Conservation (phyloP, 2,329 filamentous ascomycete species). For the Phyllosticta ampelicida region DNA sequence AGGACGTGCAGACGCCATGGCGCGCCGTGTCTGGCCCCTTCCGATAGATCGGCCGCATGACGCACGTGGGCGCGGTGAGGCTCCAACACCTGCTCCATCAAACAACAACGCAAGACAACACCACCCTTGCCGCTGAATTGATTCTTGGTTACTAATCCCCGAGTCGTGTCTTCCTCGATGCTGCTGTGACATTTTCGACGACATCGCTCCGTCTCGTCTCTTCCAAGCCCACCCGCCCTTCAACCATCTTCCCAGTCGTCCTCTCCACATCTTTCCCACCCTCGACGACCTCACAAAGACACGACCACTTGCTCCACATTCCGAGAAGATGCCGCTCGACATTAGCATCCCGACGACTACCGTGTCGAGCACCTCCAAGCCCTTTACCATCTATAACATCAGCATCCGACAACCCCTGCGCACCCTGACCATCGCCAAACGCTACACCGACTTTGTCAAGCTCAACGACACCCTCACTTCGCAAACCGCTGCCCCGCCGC, state of each 20-base stretch:
- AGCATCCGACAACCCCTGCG: conserved; percentile 64
- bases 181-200: background rate
- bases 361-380: conserved; percentile 45
- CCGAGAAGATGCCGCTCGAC: conserved; percentile 14
- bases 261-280: background rate
- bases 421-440: conserved; percentile 65
- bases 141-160: too few species aligned
- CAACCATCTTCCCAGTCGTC: background rate
- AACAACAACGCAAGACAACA: background rate
- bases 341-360: conserved; percentile 40
- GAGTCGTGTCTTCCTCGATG: background rate
- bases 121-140: background rate
- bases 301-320: background rate
- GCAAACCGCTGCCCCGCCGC: conserved; percentile 55
- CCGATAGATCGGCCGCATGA: background rate
- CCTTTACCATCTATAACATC: conserved; percentile 70
- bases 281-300: background rate
- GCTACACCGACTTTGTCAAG: conserved; percentile 67
- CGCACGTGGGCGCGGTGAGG: background rate
- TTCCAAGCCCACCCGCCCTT: background rate
- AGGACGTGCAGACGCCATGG: background rate
- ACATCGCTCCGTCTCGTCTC: background rate
- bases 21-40: background rate
- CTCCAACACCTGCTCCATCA: background rate
- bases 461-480: conserved; percentile 54